Conservation (phyloP, 768 basidiomycete genomes). For the Lactarius akahatsu region DNA sequence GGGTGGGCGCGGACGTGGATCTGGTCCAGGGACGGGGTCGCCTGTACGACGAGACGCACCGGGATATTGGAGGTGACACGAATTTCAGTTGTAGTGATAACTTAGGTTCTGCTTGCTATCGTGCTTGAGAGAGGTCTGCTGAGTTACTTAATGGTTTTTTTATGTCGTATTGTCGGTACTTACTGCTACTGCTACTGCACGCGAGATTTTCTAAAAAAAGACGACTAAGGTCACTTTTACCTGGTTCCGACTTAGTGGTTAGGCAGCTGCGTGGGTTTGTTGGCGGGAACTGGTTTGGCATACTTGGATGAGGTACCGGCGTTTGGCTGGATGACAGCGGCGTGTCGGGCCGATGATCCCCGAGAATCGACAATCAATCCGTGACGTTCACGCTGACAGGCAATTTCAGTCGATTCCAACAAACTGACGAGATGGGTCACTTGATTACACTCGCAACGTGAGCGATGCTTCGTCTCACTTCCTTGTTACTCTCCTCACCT, state of each 20-base stretch:
- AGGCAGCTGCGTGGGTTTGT: neutral
- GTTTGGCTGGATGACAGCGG: neutral
- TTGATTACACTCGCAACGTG: slow-evolving; percentile 88
- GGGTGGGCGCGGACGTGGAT: slow-evolving; percentile 10
- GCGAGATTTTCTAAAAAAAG: no score
- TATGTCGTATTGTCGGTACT: neutral
- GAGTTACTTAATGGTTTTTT: neutral
- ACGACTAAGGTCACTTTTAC: no score
- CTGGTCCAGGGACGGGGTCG: slow-evolving; percentile 9
- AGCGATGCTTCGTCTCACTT: slow-evolving; percentile 32
- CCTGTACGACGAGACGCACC: slow-evolving; percentile 17
- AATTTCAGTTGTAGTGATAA: neutral
- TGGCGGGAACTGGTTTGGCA: neutral
- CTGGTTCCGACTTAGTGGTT: no score
- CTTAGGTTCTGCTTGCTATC: neutral
- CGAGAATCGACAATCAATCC: neutral
- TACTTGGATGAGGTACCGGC: neutral
- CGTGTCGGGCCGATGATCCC: neutral
- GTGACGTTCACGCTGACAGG: neutral
- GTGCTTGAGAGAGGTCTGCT: neutral
- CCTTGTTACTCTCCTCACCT: neutral
- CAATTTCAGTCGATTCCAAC: neutral
- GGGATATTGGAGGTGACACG: slow-evolving; percentile 15
- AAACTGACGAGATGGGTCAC: slow-evolving; percentile 52
- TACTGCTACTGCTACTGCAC: neutral